Evolutionary conservation across 2,329 filamentous ascomycete species (phyloP).

Genomic region (Drechslera avenae): DNA sequence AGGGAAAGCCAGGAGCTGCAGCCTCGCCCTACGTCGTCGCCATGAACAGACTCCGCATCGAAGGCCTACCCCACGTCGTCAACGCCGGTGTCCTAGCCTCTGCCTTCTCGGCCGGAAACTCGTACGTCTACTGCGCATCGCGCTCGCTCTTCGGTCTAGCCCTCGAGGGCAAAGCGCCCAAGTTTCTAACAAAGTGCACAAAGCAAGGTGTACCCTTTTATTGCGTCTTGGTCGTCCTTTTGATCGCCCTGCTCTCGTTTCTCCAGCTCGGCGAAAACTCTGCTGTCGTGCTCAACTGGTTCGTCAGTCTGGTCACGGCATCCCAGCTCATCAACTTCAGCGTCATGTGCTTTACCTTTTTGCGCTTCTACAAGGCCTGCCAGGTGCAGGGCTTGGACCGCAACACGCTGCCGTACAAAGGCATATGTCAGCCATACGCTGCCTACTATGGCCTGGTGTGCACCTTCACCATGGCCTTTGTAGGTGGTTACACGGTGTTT

Average conservation of each 20-base stretch:
- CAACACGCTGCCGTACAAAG: conserved; percentile 71
- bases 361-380: conserved; percentile 73
- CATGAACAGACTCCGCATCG: conserved; percentile 60
- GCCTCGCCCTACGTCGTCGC: conserved; percentile 68
- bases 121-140: conserved; percentile 61
- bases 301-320: conserved; percentile 74
- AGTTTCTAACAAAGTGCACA: conserved; percentile 59
- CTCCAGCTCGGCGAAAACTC: conserved; percentile 72
- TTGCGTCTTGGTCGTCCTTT: conserved; percentile 69
- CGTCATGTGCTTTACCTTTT: conserved; percentile 70
- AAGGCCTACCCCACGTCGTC: conserved; percentile 62
- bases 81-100: conserved; percentile 63
- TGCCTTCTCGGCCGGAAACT: conserved; percentile 62
- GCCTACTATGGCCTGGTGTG: conserved; percentile 69
- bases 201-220: conserved; percentile 75
- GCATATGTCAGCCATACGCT: conserved; percentile 71
- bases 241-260: conserved; percentile 73
- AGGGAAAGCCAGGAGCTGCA: conserved; percentile 68
- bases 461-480: conserved; percentile 73
- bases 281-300: conserved; percentile 74
- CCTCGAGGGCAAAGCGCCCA: conserved; percentile 60
- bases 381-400: conserved; percentile 71
- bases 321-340: conserved; percentile 60
- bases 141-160: conserved; percentile 61
- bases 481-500: conserved; percentile 78